Base-by-base conservation (phyloP, 2,329 filamentous ascomycete genomes). In the Ceratocystis albifundus region DNA sequence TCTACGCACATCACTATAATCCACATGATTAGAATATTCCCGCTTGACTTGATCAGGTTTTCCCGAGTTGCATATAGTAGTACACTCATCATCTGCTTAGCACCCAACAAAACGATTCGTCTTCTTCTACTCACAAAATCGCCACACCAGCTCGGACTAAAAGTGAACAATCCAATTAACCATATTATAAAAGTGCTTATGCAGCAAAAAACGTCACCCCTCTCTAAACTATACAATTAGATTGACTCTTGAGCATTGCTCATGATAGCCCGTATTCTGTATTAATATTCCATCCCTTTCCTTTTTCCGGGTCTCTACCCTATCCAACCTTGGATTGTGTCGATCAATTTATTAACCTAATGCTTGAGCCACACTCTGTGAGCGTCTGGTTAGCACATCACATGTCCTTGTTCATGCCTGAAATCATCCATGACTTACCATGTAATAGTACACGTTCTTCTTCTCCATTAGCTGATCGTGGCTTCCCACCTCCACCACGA, bases 401-500 rank as follows among this genome's bases (percentile, higher is more conserved):
- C 10, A 61, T 6, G 15, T 30, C 10, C 4, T 10, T 17, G 32
- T 1, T 32, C 10, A 22, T 10, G 7, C 8, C 3, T 5, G 7
- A 17, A 22, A 22, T 28, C 12, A 41, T 30, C n/a, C n/a, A 8
- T 25, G 2, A 65, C 74, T 73, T 4, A 85, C 82, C 66, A 87
- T 77, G 30, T 76, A 75, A 5, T 77, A 77, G 70, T 86, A 86
- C 4, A 83, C 74, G 12, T 76, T 74, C 3, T 83, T 72, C 12
- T 77, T 73, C 1, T 75, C 73, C 68, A 88, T 76, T 1, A 89
- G 77, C 62, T 84, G 79, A 1, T 82, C 76, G 28, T 80, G 78
- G 0, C 70, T 74, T 0, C 79, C 79, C 65, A 72, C 72, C 68
- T 80, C 77, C 0, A 77, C 70, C n/a, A 79, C 72, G 15, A 64